phyloP scores from a whole-genome alignment of 1,284 basidiomycete species.

The Grifola frondosa region DNA sequence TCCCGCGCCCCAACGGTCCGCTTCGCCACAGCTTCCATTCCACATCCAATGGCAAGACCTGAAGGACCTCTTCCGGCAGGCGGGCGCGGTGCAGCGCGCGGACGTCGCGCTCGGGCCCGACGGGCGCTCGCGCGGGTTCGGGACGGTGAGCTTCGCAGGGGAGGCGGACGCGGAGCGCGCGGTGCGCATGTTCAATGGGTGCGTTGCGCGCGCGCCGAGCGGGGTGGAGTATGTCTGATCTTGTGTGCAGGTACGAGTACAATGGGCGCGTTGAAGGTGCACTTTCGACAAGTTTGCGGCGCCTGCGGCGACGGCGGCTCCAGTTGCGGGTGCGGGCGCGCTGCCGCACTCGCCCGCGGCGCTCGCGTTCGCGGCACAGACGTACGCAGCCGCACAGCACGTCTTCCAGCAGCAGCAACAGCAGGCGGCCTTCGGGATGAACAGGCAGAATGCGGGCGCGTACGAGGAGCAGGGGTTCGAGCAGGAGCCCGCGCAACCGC shows the following conservation, averaged over 20 bases:
- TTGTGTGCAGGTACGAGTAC: slow-evolving; percentile 71
- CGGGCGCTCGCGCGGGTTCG: slow-evolving; percentile 84
- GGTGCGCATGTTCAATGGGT: slow-evolving; percentile 86
- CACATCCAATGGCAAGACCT: slow-evolving; percentile 98
- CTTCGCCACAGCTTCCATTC: slow-evolving; percentile 74
- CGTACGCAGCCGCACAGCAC: slow-evolving; percentile 1
- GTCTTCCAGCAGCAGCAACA: slow-evolving; percentile 9
- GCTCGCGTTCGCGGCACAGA: slow-evolving; percentile 12
- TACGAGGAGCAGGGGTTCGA: too few relatives aligned
- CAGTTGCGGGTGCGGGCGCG: slow-evolving; percentile 27
- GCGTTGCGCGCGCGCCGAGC: too few relatives aligned
- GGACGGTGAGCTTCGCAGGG: slow-evolving; percentile 82
- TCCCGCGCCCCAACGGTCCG: background rate
- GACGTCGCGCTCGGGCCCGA: slow-evolving; percentile 85
- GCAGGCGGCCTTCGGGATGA: slow-evolving; percentile 9
- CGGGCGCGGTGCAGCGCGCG: slow-evolving; percentile 84
- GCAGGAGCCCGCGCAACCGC: slow-evolving; percentile 7
- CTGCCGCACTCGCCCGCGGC: slow-evolving; percentile 23
- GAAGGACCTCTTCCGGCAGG: slow-evolving; percentile 88
- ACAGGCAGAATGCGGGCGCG: too few relatives aligned
- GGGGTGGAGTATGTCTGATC: too few relatives aligned
- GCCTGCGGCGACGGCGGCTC: slow-evolving; percentile 27
- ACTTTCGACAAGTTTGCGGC: slow-evolving; percentile 78
- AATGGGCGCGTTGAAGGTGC: slow-evolving; percentile 87
- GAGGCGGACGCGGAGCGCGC: slow-evolving; percentile 87